Percentiles rank a stretch among this genome's conserved stretches.
Evolutionary conservation across 2,329 filamentous ascomycete genomes (phyloP).

Genomic region (Trichoderma sp.): DNA sequence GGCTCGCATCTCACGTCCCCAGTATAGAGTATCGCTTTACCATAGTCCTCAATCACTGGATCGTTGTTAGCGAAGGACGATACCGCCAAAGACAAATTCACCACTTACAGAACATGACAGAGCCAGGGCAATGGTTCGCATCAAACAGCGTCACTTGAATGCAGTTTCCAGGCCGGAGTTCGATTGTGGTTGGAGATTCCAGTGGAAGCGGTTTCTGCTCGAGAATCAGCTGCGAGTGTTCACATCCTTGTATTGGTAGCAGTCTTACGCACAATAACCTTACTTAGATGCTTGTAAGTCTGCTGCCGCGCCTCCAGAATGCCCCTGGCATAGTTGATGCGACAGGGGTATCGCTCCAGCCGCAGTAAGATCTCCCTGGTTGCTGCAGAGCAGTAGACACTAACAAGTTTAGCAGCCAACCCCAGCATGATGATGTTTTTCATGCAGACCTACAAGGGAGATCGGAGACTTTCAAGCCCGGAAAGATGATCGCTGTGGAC

Average conservation of each 20-base stretch:
- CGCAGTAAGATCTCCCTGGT: slow-evolving; percentile 79
- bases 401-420: slow-evolving; percentile 28
- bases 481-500: slow-evolving; percentile 87
- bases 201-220: slow-evolving; percentile 74
- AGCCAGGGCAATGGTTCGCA: slow-evolving; percentile 88
- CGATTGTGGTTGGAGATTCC: slow-evolving; percentile 75
- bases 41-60: slow-evolving; percentile 70
- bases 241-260: no score
- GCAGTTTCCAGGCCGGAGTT: slow-evolving; percentile 66
- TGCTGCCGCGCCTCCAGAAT: slow-evolving; percentile 73
- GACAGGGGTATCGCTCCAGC: slow-evolving; percentile 75
- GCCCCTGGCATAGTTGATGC: slow-evolving; percentile 78
- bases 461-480: slow-evolving; percentile 73
- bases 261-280: slow-evolving; percentile 55
- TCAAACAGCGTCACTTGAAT: slow-evolving; percentile 84
- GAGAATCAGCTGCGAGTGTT: not conserved
- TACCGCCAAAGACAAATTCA: not conserved
- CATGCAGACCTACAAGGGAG: slow-evolving; percentile 62
- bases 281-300: slow-evolving; percentile 75
- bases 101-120: slow-evolving; percentile 77
- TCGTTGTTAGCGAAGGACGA: not conserved
- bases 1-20: slow-evolving; percentile 84
- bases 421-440: not conserved
- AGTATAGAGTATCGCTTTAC: slow-evolving; percentile 79
- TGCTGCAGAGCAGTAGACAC: slow-evolving; percentile 83